Evolutionary conservation across 495 filamentous ascomycete genomes (phyloP).

Genomic region (Tuber microsphaerosporum): DNA sequence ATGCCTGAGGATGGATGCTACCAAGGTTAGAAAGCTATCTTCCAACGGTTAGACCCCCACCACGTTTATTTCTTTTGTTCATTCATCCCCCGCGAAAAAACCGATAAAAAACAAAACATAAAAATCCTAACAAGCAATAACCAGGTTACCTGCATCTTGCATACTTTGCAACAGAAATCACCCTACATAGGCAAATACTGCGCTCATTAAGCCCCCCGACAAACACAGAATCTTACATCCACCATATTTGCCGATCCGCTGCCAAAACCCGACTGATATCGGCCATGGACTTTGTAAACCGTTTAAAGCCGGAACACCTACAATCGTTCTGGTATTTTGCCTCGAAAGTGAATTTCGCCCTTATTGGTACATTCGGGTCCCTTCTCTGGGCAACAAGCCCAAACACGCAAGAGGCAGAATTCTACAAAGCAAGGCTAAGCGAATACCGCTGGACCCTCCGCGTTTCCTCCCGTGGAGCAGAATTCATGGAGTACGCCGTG

Average conservation of each 20-base stretch:
- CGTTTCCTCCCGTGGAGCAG: constrained; percentile 72
- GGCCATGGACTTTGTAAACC: constrained; percentile 72
- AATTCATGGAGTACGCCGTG: constrained; percentile 70
- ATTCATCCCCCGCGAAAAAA: neutral
- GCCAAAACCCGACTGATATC: constrained; percentile 71
- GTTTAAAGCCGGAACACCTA: constrained; percentile 62
- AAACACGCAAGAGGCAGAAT: constrained; percentile 84
- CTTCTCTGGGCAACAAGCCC: constrained; percentile 77
- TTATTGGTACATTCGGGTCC: constrained; percentile 72
- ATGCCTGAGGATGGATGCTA: constrained; percentile 59
- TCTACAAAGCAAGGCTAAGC: constrained; percentile 74
- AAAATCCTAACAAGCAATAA: constrained; percentile 15
- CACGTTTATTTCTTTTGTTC: constrained; percentile 21
- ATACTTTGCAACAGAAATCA: constrained; percentile 79
- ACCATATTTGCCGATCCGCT: constrained; percentile 91
- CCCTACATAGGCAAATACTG: constrained; percentile 73
- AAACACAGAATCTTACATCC: constrained; percentile 61
- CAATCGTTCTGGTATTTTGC: constrained; percentile 76
- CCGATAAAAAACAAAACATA: neutral
- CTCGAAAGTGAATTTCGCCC: constrained; percentile 70
- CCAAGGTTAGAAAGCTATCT: constrained; percentile 42
- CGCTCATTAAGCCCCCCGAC: constrained; percentile 52
- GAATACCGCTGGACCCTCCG: constrained; percentile 93
- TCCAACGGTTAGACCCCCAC: constrained; percentile 44
- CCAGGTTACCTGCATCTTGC: constrained; percentile 73